Conservation (phyloP, 2,329 filamentous ascomycete species). For the Fusarium camptoceras region DNA sequence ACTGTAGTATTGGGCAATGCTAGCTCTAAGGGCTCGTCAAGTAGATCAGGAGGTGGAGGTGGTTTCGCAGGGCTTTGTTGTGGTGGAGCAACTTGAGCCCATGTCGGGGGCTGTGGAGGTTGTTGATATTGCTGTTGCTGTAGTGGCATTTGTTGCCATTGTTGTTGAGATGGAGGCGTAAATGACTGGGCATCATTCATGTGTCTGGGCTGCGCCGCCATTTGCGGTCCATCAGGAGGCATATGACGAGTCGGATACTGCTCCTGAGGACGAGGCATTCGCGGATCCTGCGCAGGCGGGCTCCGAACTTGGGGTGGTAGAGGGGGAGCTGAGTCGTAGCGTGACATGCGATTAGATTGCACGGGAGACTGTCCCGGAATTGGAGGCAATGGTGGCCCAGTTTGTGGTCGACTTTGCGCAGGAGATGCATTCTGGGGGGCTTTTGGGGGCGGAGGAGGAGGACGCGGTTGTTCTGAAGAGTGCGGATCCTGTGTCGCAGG, state of each 20-base stretch:
- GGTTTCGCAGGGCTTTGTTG: constrained; percentile 39
- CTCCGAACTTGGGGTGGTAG: constrained; percentile 53
- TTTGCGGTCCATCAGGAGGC: constrained; percentile 25
- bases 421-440: constrained; percentile 53
- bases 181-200: constrained; percentile 35
- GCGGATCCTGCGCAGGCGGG: constrained; percentile 24
- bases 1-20: constrained; percentile 62
- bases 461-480: constrained; percentile 49
- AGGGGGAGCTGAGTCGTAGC: constrained; percentile 63
- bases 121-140: constrained; percentile 37
- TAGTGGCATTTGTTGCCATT: constrained; percentile 44
- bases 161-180: constrained; percentile 33
- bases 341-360: constrained; percentile 48
- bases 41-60: constrained; percentile 61
- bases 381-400: constrained; percentile 48
- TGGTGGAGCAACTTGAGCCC: constrained; percentile 43
- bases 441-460: constrained; percentile 69
- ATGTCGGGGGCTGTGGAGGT: constrained; percentile 41
- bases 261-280: constrained; percentile 25
- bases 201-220: constrained; percentile 30
- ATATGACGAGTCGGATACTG: constrained; percentile 38
- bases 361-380: constrained; percentile 32
- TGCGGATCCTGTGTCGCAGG: constrained; percentile 53
- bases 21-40: constrained; percentile 68
- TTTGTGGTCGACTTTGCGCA: constrained; percentile 40